Evolutionary conservation across 1,284 basidiomycete species (phyloP), one percentile per base, ranked within the genome.

Genomic region (Lignosus rhinocerotis): DNA sequence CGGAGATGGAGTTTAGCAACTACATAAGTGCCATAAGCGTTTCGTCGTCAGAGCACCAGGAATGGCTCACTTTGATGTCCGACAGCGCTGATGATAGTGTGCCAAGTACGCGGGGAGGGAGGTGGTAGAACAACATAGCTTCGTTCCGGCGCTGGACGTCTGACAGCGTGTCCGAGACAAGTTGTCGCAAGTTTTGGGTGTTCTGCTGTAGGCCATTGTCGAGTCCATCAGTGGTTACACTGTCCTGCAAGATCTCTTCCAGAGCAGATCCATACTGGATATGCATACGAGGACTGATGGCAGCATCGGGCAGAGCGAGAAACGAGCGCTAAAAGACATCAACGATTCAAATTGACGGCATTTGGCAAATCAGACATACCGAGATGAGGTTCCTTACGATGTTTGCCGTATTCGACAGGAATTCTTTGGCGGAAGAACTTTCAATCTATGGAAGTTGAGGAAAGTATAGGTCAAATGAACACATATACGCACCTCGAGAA

Each of bases 1-100:
- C 81, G 44, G 84, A 85, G 58, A 95, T 90, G 1, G 90, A 90
- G 71, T 95, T 94, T 49, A 96, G 80, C 58, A 89, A 81, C 90
- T 94, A 50, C 19, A 39, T 4, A 4, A 25, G 34, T 14, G 49
- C 30, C 49, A 21, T 19, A 33, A 38, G 48, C 33, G 12, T 41
- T 39, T 49, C n/a, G 45, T 16, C 21, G 16, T 12, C 12, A 10
- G 16, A 1, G 31, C 12, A 51, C 38, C 7, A 49, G 45, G 51
- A 44, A 25, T 25, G 32, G 58, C 66, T 5, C 51, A 67, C 74
- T 86, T 79, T 91, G 84, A 94, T 87, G 70, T 93, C 90, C 5
- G 66, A 64, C 30, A 72, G 59, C 4, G 69, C 66, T 2, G 71
- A 72, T 0, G 71, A 70, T 10, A 71, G 61, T 6, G 65, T 61